A percentile compares a stretch with the other conserved stretches of the same genome.
Evolutionary conservation across 2,329 filamentous ascomycete species (phyloP).

Genomic region (Colletotrichum caudatum): DNA sequence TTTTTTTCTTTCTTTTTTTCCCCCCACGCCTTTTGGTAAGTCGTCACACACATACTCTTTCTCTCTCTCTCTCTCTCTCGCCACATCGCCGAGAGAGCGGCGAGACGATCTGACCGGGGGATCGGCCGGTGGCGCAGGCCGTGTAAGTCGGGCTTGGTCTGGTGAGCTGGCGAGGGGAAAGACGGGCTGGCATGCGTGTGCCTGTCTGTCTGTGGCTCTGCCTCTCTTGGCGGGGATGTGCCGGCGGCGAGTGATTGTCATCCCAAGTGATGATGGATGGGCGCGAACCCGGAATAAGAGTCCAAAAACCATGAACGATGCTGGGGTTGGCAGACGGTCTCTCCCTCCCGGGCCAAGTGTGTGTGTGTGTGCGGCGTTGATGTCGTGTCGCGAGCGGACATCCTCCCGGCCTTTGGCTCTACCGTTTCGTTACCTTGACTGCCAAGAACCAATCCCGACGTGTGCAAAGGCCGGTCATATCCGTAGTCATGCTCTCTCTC

Average conservation of each 20-base stretch:
- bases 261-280: slow-evolving; percentile 24
- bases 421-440: neutral
- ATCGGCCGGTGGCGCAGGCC: neutral
- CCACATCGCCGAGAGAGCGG: slow-evolving; percentile 17
- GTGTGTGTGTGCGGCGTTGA: slow-evolving; percentile 7
- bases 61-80: no score
- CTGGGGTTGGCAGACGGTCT: neutral
- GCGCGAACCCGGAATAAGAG: neutral
- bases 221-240: slow-evolving; percentile 35
- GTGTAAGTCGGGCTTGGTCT: neutral
- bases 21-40: neutral
- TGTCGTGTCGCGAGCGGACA: neutral
- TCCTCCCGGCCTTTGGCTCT: slow-evolving; percentile 14
- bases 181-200: slow-evolving; percentile 12
- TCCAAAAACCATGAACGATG: neutral
- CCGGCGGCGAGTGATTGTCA: slow-evolving; percentile 26
- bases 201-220: slow-evolving; percentile 39
- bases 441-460: neutral
- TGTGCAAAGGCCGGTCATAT: slow-evolving; percentile 23
- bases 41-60: no score
- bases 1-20: rapidly evolving
- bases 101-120: neutral
- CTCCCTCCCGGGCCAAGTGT: neutral
- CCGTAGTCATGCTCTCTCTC: slow-evolving; percentile 32
- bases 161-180: neutral